Evolutionary conservation across 345 rosid species (phyloP), one percentile per base, ranked within the genome.

Genomic region (Brassica nigra): DNA sequence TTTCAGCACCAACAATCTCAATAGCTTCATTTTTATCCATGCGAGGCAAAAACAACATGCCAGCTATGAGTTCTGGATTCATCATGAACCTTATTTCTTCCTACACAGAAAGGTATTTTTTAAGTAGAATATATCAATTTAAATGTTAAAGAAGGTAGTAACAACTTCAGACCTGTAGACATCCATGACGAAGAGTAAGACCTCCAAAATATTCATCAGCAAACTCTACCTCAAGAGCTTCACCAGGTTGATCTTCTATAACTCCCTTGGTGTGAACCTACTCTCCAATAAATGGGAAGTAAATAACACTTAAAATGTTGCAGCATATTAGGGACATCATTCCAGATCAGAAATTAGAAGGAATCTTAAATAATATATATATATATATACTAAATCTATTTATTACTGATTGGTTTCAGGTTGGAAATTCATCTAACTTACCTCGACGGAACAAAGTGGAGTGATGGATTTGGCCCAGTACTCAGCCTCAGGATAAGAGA

Each of bases 21-120:
- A 95, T 85, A 8, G 99, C 92, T 83, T 92, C 97, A 73, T 92
- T 95, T 65, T 83, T 87, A 42, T 83, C 92, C 93, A 92, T 90
- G 63, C 91, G 85, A 81, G 99, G 95, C 85, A 92, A 88, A 90
- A 92, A 91, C 66, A 91, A 80, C 98, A 95, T 91, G 58, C 99
- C 88, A 12, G 86, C 91, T 66, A 95, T 91, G 68, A 95, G 86
- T 76, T 95, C 98, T 1, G 98, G 98, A 82, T 86, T 89, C 70
- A 91, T 88, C 97, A 95, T 80, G 80, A 95, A 95, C 68, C 90
- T 93, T 76, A 95, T 89, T 75, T 95, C 98, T 88, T 95, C 99
- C 99, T 92, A 18, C 18, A 18, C 18, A 18, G 18, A 18, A 18
- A 18, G 18, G 18, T 18, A 18, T 18, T 18, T 18, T 18, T 18